These are phyloP conservation scores for Senecio squalidus DNA, from an alignment of 140 eudicot genomes.

Conservation along the genomic window DNA sequence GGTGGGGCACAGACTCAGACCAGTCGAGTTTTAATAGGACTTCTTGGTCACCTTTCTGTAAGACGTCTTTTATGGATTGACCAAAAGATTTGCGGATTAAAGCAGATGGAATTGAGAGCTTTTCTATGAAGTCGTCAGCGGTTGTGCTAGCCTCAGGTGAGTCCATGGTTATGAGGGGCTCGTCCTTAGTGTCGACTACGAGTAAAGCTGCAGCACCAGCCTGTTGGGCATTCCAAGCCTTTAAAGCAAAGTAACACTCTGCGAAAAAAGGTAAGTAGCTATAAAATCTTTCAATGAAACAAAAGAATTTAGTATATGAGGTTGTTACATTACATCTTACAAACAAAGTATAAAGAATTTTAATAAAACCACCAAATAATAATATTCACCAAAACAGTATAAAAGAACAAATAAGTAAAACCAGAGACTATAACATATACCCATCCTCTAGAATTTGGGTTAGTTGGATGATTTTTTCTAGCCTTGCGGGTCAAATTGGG, in stretches of 20 bases:
- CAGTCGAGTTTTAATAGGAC: constrained; percentile 82
- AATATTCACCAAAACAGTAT: no score
- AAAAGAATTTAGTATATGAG: no score
- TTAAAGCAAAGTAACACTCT: constrained; percentile 88
- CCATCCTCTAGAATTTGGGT: no score
- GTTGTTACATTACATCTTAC: no score
- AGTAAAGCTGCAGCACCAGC: constrained; percentile 96
- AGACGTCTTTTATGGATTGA: constrained; percentile 53
- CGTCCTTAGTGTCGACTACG: constrained; percentile 71
- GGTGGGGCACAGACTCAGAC: constrained; percentile 96
- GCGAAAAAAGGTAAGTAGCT: neutral
- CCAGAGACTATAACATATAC: no score
- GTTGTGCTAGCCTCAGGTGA: constrained; percentile 74
- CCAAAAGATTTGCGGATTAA: constrained; percentile 52
- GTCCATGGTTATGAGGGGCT: constrained; percentile 90
- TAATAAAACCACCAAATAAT: no score
- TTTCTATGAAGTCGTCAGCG: constrained; percentile 75
- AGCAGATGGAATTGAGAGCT: constrained; percentile 74
- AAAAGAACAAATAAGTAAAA: no score
- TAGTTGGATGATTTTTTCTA: no score
- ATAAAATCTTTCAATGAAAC: no score
- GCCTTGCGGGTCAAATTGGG: no score
- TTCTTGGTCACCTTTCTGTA: constrained; percentile 52
- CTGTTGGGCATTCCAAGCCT: constrained; percentile 90
- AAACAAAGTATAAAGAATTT: no score